Conservation (phyloP, 108 stramenopile genomes). For the Fragilariopsis cylindrus region DNA sequence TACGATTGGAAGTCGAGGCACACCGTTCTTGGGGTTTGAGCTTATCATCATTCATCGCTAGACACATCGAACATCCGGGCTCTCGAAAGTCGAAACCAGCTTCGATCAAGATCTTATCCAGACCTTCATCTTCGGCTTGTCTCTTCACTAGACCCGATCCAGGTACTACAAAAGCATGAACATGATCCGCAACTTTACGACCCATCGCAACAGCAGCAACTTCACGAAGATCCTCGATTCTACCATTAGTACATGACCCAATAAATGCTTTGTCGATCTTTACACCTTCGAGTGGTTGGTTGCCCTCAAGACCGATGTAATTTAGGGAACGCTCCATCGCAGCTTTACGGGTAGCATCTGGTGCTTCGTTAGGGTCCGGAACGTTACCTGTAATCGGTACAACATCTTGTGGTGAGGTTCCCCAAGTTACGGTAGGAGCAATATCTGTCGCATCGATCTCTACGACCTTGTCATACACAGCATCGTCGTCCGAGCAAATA, state of each 20-base stretch:
- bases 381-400: slow-evolving; percentile 80
- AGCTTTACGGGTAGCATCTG: slow-evolving; percentile 68
- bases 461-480: slow-evolving; percentile 83
- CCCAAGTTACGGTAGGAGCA: slow-evolving; percentile 95
- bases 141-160: slow-evolving; percentile 93
- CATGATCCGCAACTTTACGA: slow-evolving; percentile 79
- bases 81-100: slow-evolving; percentile 96
- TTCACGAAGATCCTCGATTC: slow-evolving; percentile 92
- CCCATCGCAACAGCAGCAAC: slow-evolving; percentile 91
- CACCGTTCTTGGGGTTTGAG: slow-evolving; percentile 91
- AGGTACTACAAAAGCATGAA: slow-evolving; percentile 94
- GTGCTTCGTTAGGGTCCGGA: slow-evolving; percentile 68
- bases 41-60: slow-evolving; percentile 95
- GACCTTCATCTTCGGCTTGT: slow-evolving; percentile 91
- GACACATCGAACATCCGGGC: slow-evolving; percentile 95
- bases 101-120: slow-evolving; percentile 87
- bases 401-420: slow-evolving; percentile 91
- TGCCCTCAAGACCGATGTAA: slow-evolving; percentile 91
- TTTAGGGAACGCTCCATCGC: slow-evolving; percentile 85
- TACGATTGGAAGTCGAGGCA: slow-evolving; percentile 94
- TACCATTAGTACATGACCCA: slow-evolving; percentile 94
- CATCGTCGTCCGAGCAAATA: slow-evolving; percentile 73
- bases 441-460: slow-evolving; percentile 88
- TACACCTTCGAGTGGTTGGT: slow-evolving; percentile 76
- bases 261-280: slow-evolving; percentile 91